Evolutionary conservation across 306 rosid genomes (phyloP), one percentile per base, ranked within the genome.

Genomic region (Pyrus communis): DNA sequence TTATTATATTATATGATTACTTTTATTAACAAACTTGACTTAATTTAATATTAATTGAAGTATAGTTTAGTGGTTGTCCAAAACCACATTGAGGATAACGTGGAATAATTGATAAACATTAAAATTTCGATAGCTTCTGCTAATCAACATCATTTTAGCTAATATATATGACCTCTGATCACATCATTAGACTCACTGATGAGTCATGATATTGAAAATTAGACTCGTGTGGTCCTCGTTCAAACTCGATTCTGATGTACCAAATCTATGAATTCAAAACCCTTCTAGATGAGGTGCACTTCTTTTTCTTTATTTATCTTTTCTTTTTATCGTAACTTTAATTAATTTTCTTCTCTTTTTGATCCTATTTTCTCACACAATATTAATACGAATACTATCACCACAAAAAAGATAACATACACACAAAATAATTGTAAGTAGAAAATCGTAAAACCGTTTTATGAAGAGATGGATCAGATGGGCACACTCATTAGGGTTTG

Each of bases 231-330:
- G 42, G 77, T 58, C 58, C 69, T 74, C 17, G 8, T 61, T 42
- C 58, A 43, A 15, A 61, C 42, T 58, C 59, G 30, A 43, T 25
- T 43, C 21, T 23, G 42, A 60, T 61, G 45, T 15, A 30, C 42
- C n/a, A 17, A 30, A 17, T 4, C 7, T 21, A 64, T 30, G 38
- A 73, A 15, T 23, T 73, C 25, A 23, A 73, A 73, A 19, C 5
- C n/a, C 77, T 73, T 73, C 77, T 25, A 59, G 40, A 73, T 59
- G 67, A 73, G 35, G 9, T 54, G 63, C 46, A 70, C 21, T 19
- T 49, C 0, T 51, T 51, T 38, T 15, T 43, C 11, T 72, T 35
- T 27, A 3, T 11, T 73, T 23, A n/a, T 62, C 19, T 25, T 23
- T 60, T 25, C n/a, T 55, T 1, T n/a, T 11, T 25, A n/a, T 5